phyloP scores from a whole-genome alignment of 2,329 filamentous ascomycete genomes.

The Colletotrichum graminicola region DNA sequence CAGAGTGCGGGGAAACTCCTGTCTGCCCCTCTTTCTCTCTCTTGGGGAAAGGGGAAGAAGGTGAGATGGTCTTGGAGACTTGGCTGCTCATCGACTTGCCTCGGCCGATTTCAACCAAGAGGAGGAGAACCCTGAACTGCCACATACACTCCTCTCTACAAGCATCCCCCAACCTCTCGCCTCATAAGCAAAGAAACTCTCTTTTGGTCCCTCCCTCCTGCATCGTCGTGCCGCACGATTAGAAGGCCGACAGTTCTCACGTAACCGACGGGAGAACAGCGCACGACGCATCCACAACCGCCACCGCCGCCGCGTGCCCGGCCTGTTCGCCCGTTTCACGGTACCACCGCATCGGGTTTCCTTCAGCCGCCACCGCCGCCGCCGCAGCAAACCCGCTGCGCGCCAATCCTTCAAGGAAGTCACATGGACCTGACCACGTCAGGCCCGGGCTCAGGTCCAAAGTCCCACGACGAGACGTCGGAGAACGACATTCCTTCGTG shows the following conservation, averaged over 20 bases:
- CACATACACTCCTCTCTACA: constrained; percentile 3
- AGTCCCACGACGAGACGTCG: constrained; percentile 27
- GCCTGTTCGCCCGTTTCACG: neutral
- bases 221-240: constrained; percentile 41
- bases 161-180: constrained; percentile 18
- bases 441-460: constrained; percentile 2
- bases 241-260: constrained; percentile 41
- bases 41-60: neutral
- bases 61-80: constrained; percentile 6
- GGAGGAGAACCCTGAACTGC: constrained; percentile 19
- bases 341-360: neutral
- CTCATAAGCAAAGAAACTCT: constrained; percentile 28
- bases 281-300: constrained; percentile 2
- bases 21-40: neutral
- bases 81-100: constrained; percentile 3
- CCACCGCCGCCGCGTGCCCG: neutral
- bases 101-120: constrained; percentile 31
- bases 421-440: constrained; percentile 31
- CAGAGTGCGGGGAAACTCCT: constrained; percentile 29
- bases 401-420: constrained; percentile 13
- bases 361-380: constrained; percentile 3
- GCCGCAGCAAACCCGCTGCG: constrained; percentile 25
- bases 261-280: constrained; percentile 27
- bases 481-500: constrained; percentile 48
- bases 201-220: constrained; percentile 15